phyloP scores from a whole-genome alignment of 164 flowering plant species.

The Cinnamomum micranthum region DNA sequence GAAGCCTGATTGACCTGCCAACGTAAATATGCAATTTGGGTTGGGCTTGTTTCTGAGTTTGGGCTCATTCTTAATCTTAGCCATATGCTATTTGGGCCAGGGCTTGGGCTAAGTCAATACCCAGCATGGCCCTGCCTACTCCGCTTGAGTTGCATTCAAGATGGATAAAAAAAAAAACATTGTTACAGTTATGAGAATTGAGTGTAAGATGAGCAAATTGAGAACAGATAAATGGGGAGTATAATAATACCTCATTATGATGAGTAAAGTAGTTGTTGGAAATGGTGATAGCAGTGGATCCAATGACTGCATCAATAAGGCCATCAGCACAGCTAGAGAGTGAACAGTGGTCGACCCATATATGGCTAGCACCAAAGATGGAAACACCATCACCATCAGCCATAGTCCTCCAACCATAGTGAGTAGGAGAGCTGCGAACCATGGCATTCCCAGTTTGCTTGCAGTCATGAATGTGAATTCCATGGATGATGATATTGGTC shows the following conservation, averaged over 20 bases:
- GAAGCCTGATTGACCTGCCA: too few species aligned
- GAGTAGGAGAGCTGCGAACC: slow-evolving; percentile 61
- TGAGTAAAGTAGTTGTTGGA: slow-evolving; percentile 83
- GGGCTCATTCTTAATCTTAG: too few species aligned
- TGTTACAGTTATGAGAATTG: too few species aligned
- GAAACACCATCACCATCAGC: slow-evolving; percentile 90
- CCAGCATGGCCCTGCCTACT: too few species aligned
- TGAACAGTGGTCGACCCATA: slow-evolving; percentile 83
- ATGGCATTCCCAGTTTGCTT: slow-evolving; percentile 73
- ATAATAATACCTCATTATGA: slow-evolving; percentile 56
- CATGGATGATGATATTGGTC: slow-evolving; percentile 77
- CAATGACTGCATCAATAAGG: slow-evolving; percentile 67
- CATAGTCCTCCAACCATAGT: slow-evolving; percentile 74
- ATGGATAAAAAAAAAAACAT: too few species aligned
- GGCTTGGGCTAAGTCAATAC: too few species aligned
- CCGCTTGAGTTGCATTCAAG: too few species aligned
- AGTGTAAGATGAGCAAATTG: too few species aligned
- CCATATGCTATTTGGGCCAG: too few species aligned
- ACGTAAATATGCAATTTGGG: too few species aligned
- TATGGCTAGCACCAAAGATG: slow-evolving; percentile 70
- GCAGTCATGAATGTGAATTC: slow-evolving; percentile 73
- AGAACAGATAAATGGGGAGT: too few species aligned
- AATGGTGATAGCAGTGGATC: slow-evolving; percentile 74
- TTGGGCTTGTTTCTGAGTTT: too few species aligned
- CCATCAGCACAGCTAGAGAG: slow-evolving; percentile 71